Evolutionary conservation across 306 rosid species (phyloP).

Genomic region (Cucumis melo): DNA sequence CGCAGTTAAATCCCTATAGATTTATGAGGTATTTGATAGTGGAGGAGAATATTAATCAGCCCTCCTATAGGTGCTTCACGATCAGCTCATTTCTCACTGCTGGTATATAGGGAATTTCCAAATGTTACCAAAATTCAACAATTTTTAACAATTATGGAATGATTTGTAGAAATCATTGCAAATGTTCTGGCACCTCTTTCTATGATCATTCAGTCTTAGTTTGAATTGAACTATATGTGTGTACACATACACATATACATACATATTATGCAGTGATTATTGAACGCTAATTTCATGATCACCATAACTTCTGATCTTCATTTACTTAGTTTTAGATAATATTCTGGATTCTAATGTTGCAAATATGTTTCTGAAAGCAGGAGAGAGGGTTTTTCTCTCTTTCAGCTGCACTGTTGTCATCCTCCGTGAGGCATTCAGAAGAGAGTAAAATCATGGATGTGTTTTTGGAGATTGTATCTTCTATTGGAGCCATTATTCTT

Average conservation of each 20-base stretch:
- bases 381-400: slow-evolving; percentile 93
- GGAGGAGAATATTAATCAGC: too few relatives aligned
- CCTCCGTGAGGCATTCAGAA: slow-evolving; percentile 48
- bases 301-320: neutral
- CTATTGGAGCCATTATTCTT: slow-evolving; percentile 73
- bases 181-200: neutral
- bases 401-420: slow-evolving; percentile 80
- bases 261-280: neutral
- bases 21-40: too few relatives aligned
- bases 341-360: neutral
- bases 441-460: slow-evolving; percentile 46
- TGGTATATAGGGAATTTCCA: neutral
- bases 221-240: neutral
- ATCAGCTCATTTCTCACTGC: neutral
- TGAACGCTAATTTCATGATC: neutral
- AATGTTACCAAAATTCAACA: neutral
- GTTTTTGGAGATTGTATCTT: slow-evolving; percentile 67
- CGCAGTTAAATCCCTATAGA: too few relatives aligned
- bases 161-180: neutral
- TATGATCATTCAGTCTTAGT: neutral
- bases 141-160: neutral
- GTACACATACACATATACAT: too few relatives aligned
- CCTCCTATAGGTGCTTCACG: too few relatives aligned
- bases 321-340: neutral
- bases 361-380: slow-evolving; percentile 30